These are phyloP conservation scores for Crepidotus sp. DNA, from an alignment of 1,284 basidiomycete species.

Conservation along the genomic window DNA sequence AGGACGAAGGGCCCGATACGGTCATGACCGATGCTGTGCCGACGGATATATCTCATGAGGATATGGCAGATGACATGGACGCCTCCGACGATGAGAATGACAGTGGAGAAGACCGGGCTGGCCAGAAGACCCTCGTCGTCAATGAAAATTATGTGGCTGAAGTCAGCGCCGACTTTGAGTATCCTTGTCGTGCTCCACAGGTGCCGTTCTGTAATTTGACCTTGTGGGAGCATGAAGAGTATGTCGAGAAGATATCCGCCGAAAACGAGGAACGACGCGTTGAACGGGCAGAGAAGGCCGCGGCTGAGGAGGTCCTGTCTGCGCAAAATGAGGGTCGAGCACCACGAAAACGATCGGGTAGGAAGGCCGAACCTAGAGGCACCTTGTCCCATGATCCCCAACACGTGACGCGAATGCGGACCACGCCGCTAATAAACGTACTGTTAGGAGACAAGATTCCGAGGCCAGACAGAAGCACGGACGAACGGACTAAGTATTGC, in stretches of 20 bases:
- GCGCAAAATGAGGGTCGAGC: not conserved
- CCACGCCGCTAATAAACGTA: not conserved
- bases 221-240: slow-evolving; percentile 6
- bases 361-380: not conserved
- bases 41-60: not conserved
- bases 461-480: not conserved
- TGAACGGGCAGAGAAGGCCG: not conserved
- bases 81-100: no score
- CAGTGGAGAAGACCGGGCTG: no score
- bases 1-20: no score
- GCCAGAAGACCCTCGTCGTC: not conserved
- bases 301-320: not conserved
- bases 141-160: not conserved
- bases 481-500: not conserved
- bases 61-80: not conserved
- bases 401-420: not conserved
- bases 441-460: not conserved
- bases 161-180: not conserved
- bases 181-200: not conserved
- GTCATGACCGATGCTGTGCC: no score
- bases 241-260: not conserved
- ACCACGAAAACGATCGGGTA: not conserved
- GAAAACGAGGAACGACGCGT: not conserved
- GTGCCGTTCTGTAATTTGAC: not conserved
- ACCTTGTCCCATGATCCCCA: not conserved